Evolutionary conservation across 2,329 filamentous ascomycete species (phyloP), one percentile per base, ranked within the genome.

Genomic region (Byssothecium circinans): DNA sequence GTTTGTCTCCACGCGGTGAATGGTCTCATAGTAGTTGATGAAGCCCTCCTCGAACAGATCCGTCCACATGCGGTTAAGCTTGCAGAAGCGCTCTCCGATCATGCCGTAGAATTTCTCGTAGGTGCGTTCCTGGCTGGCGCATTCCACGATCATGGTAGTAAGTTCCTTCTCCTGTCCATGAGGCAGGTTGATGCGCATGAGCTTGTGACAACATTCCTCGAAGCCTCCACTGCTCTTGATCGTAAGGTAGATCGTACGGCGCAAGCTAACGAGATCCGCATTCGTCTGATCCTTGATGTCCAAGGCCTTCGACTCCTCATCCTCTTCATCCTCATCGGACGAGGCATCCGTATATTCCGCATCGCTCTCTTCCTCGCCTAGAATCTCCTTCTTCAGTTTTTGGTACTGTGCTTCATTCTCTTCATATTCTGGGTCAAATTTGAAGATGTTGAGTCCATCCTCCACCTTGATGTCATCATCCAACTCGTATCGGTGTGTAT

Each of bases 251-350:
- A 97, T 99, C 6, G 89, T 96, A 63, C 91, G 84, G 50, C 94
- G 87, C 41, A 99, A 78, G 66, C 95, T 95, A 68, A 97, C 90
- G 12, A 99, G 81, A 69, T 99, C 91, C 0, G 91, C 91, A 64
- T 99, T 99, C 54, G 88, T 95, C 75, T 96, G 91, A 65, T 99
- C 94, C 74, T 97, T 96, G 76, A 99, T 95, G 70, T 99, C 94
- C 71, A 97, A 80, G 17, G 87, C 87, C 66, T 87, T 87, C 54
- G 89, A 85, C 67, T 94, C 86, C 53, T 87, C 80, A 34, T 88
- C 85, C 48, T 91, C 7, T 11, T 11, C 25, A 7, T 11, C 23
- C 23, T 86, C 84, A 0, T 83, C 83, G n/a, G 80, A 82, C 49
- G 84, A 87, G 2, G 82, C 82, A 8, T 80, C 87, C 14, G 79